These are phyloP conservation scores for Clitoria ternatea DNA, from an alignment of 306 rosid genomes.

Conservation along the genomic window DNA sequence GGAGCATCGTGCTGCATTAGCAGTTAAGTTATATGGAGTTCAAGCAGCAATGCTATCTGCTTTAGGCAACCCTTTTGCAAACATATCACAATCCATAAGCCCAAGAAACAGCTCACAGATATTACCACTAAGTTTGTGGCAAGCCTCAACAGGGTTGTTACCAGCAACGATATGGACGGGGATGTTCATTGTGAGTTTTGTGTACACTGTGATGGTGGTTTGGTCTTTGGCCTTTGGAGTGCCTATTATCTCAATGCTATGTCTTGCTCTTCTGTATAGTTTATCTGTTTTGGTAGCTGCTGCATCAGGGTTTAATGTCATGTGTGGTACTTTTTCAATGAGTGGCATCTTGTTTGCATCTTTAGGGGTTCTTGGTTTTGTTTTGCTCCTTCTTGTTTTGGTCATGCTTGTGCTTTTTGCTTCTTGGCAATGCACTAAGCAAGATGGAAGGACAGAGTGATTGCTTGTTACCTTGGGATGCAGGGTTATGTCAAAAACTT, in stretches of 20 bases:
- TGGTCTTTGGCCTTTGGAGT: constrained; percentile 23
- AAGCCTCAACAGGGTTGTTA: constrained; percentile 21
- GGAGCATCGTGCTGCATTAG: constrained; percentile 10
- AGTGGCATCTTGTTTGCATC: constrained; percentile 28
- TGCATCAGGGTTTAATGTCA: constrained; percentile 15
- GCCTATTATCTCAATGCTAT: constrained; percentile 26
- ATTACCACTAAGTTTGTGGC: background rate
- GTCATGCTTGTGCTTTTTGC: constrained; percentile 11
- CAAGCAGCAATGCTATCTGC: constrained; percentile 17
- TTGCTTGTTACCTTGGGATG: background rate
- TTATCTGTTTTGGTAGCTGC: constrained; percentile 12
- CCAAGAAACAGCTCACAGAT: background rate
- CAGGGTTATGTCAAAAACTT: background rate
- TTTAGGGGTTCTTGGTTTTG: constrained; percentile 25
- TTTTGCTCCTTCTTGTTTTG: constrained; percentile 14
- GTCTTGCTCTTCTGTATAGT: constrained; percentile 15
- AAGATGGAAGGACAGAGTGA: background rate
- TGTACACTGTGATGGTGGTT: constrained; percentile 20
- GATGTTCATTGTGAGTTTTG: constrained; percentile 22
- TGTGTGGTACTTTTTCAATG: constrained; percentile 21
- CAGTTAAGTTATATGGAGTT: constrained; percentile 24
- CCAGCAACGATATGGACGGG: constrained; percentile 31
- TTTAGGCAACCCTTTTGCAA: constrained; percentile 22
- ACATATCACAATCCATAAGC: constrained; percentile 8
- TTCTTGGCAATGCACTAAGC: background rate